Evolutionary conservation across 1,139 yeast species (phyloP).

Genomic region (Debaryomycetaceae sp.): DNA sequence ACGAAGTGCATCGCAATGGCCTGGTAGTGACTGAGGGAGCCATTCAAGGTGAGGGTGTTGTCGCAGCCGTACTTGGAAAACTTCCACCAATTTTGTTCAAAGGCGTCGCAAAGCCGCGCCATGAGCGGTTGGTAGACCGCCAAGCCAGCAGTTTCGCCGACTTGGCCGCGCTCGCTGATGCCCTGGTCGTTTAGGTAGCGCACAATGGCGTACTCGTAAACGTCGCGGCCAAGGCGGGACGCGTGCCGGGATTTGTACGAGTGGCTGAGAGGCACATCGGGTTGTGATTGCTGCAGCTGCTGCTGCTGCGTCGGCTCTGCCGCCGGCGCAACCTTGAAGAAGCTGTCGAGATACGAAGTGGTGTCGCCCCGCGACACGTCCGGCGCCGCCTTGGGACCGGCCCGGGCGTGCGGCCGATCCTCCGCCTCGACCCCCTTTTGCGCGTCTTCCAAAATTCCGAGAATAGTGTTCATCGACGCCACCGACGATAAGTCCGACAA

Average conservation of each 20-base stretch:
- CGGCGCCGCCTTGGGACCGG: neutral
- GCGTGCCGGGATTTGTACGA: constrained; percentile 1
- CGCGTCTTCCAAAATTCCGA: constrained; percentile 8
- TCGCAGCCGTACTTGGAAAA: constrained; percentile 7
- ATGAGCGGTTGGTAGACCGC: constrained; percentile 12
- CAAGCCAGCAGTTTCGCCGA: constrained; percentile 2
- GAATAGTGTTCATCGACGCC: constrained; percentile 8
- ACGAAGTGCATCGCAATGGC: constrained; percentile 11
- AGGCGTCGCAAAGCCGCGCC: no score
- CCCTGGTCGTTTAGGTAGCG: constrained; percentile 12
- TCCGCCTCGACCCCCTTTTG: constrained; percentile 2
- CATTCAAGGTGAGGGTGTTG: constrained; percentile 11
- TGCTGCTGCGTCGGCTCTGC: neutral
- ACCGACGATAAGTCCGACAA: constrained; percentile 8
- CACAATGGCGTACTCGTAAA: constrained; percentile 15
- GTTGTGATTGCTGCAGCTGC: neutral
- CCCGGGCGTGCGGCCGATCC: neutral
- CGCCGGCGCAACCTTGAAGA: constrained; percentile 3
- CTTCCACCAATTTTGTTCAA: no score
- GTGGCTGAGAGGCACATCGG: neutral
- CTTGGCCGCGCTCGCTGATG: constrained; percentile 4
- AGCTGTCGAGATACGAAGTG: constrained; percentile 1
- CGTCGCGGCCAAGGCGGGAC: constrained; percentile 12
- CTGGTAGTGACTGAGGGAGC: constrained; percentile 10
- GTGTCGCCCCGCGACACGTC: neutral